These are phyloP conservation scores for Saccharomycopsis vini DNA, from an alignment of 805 yeast species.

Conservation along the genomic window DNA sequence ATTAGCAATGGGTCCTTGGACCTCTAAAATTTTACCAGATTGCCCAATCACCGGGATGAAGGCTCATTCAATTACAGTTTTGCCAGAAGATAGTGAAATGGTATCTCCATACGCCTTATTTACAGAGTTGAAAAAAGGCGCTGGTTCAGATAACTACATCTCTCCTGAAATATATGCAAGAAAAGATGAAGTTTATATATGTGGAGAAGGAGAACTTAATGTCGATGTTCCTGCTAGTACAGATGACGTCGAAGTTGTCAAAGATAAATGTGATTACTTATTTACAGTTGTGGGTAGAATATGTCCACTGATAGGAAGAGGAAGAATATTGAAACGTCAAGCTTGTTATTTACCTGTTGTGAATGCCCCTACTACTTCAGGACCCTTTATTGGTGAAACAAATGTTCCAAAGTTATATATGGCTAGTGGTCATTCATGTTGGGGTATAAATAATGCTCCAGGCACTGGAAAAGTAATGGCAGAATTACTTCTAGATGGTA, in stretches of 20 bases:
- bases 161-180: conserved; percentile 94
- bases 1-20: conserved; percentile 94
- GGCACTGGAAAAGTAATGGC: conserved; percentile 92
- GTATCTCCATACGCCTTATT: conserved; percentile 93
- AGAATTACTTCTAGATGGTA: conserved; percentile 79
- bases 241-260: conserved; percentile 83
- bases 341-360: conserved; percentile 94
- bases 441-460: conserved; percentile 98
- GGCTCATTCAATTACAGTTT: conserved; percentile 89
- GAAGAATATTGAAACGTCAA: conserved; percentile 72
- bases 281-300: conserved; percentile 73
- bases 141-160: conserved; percentile 51
- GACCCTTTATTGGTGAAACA: conserved; percentile 92
- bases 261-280: conserved; percentile 80
- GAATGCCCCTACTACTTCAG: conserved; percentile 85
- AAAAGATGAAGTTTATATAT: conserved; percentile 89
- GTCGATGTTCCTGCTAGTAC: conserved; percentile 91
- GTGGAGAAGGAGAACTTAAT: conserved; percentile 93
- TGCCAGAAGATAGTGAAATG: conserved; percentile 58
- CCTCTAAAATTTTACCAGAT: conserved; percentile 78
- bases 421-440: conserved; percentile 94
- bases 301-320: conserved; percentile 59
- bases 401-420: conserved; percentile 69
- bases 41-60: conserved; percentile 92
- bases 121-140: conserved; percentile 77